Conservation (phyloP, 768 basidiomycete genomes). For the Asterophora lycoperdoides region DNA sequence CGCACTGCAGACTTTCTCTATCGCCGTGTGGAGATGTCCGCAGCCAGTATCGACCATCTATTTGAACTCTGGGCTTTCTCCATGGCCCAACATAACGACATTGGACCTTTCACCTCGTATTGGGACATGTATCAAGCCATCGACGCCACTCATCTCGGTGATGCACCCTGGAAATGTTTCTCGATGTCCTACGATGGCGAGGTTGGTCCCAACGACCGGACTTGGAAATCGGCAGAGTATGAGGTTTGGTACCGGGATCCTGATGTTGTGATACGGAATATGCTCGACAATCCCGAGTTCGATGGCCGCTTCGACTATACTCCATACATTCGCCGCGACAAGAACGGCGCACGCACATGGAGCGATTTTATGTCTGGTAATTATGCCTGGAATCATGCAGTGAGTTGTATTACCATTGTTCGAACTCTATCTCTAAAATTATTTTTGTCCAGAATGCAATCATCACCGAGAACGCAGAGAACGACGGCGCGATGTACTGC, state of each 20-base stretch:
- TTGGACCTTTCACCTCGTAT: constrained; percentile 16
- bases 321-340: constrained; percentile 20
- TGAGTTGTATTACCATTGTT: constrained; percentile 2
- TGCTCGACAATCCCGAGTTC: constrained; percentile 28
- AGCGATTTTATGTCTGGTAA: constrained; percentile 32
- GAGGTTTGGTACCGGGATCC: constrained; percentile 24
- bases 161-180: constrained; percentile 1
- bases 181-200: background rate
- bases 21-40: constrained; percentile 15
- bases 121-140: constrained; percentile 23
- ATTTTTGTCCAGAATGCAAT: constrained; percentile 8
- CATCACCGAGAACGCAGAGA: constrained; percentile 6
- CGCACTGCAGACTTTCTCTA: constrained; percentile 18
- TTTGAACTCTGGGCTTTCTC: constrained; percentile 15
- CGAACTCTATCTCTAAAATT: background rate
- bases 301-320: constrained; percentile 20
- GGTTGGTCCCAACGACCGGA: constrained; percentile 10
- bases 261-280: constrained; percentile 15
- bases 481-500: constrained; percentile 13
- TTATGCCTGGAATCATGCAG: constrained; percentile 27
- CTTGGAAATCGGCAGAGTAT: constrained; percentile 20
- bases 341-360: constrained; percentile 16
- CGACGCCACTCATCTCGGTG: constrained; percentile 20
- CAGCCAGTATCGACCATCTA: constrained; percentile 9
- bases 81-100: constrained; percentile 10